Evolutionary conservation across 2,329 filamentous ascomycete genomes (phyloP).

Genomic region (Scopulariopsis brevicaulis): DNA sequence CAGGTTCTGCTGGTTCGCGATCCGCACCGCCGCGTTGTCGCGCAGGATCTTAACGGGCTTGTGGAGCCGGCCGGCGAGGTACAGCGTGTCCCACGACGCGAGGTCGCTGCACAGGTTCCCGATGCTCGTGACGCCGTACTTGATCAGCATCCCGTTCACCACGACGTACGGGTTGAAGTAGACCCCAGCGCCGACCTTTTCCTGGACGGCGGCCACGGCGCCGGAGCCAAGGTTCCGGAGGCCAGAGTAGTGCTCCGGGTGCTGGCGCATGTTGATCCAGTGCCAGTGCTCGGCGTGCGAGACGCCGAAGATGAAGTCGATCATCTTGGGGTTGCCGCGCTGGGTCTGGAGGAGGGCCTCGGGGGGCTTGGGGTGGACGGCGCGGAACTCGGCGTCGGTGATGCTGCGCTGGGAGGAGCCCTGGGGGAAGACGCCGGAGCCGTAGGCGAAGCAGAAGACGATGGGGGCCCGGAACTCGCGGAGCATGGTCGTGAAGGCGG

Average conservation of each 20-base stretch:
- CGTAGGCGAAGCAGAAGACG: slow-evolving; percentile 93
- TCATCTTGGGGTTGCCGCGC: slow-evolving; percentile 85
- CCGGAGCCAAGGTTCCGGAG: slow-evolving; percentile 76
- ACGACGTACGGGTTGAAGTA: slow-evolving; percentile 97
- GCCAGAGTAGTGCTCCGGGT: slow-evolving; percentile 85
- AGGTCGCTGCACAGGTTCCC: slow-evolving; percentile 81
- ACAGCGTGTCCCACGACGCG: slow-evolving; percentile 84
- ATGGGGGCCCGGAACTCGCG: slow-evolving; percentile 91
- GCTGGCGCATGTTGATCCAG: slow-evolving; percentile 77
- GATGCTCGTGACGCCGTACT: slow-evolving; percentile 94
- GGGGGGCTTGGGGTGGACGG: slow-evolving; percentile 73
- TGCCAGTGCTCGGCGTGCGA: slow-evolving; percentile 96
- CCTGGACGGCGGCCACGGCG: slow-evolving; percentile 74
- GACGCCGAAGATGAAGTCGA: slow-evolving; percentile 96
- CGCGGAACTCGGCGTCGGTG: slow-evolving; percentile 43
- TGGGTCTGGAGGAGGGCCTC: slow-evolving; percentile 75
- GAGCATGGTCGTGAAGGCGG: slow-evolving; percentile 73
- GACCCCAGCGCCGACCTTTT: slow-evolving; percentile 80
- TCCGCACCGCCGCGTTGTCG: slow-evolving; percentile 81
- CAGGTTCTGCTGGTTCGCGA: slow-evolving; percentile 93
- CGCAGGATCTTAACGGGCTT: slow-evolving; percentile 97
- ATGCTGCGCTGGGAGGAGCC: slow-evolving; percentile 37
- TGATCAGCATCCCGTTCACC: slow-evolving; percentile 90
- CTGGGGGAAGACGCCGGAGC: slow-evolving; percentile 92
- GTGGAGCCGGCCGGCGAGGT: slow-evolving; percentile 90